Percentiles rank a stretch among this genome's conserved stretches.
These are phyloP conservation scores for Leccinum colubrinum DNA, from an alignment of 1,284 basidiomycete genomes.

Conservation along the genomic window DNA sequence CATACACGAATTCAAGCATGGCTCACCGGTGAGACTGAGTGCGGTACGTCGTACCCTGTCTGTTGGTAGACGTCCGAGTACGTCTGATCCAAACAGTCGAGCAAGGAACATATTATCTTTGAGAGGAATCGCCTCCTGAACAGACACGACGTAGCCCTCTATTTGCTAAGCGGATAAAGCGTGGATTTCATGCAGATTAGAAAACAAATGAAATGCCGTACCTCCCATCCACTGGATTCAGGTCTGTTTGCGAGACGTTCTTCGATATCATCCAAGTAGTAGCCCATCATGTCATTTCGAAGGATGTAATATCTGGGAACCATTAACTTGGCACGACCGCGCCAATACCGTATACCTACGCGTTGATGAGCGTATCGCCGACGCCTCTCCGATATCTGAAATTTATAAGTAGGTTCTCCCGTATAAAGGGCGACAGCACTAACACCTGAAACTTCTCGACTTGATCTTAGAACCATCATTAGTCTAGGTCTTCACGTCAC, in stretches of 20 bases:
- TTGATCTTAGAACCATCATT: constrained; percentile 52
- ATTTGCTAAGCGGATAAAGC: constrained; percentile 54
- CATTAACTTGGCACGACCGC: constrained; percentile 6
- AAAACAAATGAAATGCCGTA: constrained; percentile 31
- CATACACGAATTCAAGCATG: background rate
- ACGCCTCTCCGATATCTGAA: constrained; percentile 81
- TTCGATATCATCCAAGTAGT: constrained; percentile 60
- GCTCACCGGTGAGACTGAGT: constrained; percentile 67
- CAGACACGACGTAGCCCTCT: constrained; percentile 79
- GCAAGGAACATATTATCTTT: constrained; percentile 65
- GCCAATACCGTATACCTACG: constrained; percentile 48
- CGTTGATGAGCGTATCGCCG: constrained; percentile 61
- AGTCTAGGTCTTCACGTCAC: background rate
- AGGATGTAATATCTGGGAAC: constrained; percentile 73
- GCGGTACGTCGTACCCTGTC: constrained; percentile 71
- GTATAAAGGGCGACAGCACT: constrained; percentile 26
- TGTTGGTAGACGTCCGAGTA: constrained; percentile 66
- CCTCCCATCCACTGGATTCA: constrained; percentile 64
- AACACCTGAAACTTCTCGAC: constrained; percentile 74
- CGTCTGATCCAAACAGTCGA: constrained; percentile 66
- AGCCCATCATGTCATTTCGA: constrained; percentile 50
- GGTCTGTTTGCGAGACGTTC: constrained; percentile 45
- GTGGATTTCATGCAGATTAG: background rate
- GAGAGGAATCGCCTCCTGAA: constrained; percentile 84
- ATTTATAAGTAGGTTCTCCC: constrained; percentile 2